These are phyloP conservation scores for Chimonanthus praecox DNA, from an alignment of 164 flowering plant species.

Conservation along the genomic window DNA sequence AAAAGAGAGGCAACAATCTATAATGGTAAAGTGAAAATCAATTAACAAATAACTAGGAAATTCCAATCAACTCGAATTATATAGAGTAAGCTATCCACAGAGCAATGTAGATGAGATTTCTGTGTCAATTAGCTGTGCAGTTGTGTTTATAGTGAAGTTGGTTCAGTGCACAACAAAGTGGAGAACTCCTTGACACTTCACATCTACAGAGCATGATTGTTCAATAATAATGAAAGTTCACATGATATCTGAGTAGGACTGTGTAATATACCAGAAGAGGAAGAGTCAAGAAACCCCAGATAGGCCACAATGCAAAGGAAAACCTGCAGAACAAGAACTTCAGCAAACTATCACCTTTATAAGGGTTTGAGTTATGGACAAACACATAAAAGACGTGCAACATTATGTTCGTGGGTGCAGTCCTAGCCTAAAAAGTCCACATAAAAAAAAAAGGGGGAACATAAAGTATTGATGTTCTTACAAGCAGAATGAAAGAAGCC, in stretches of 20 bases:
- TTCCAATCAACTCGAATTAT: not conserved
- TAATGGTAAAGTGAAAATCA: not conserved
- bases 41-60: not conserved
- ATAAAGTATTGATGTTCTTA: constrained; percentile 27
- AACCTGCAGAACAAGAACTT: constrained; percentile 46
- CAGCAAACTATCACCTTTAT: constrained; percentile 7
- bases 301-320: constrained; percentile 83
- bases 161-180: not conserved
- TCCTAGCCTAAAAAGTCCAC: not conserved
- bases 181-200: not conserved
- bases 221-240: not conserved
- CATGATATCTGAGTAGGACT: too few relatives aligned
- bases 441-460: not conserved
- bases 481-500: constrained; percentile 73
- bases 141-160: not conserved
- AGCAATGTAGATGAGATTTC: not conserved
- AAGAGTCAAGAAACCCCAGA: constrained; percentile 85
- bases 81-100: not conserved
- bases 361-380: not conserved
- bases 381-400: not conserved
- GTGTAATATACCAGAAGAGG: constrained; percentile 66
- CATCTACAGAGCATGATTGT: not conserved
- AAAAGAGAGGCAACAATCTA: not conserved
- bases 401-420: not conserved
- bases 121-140: not conserved